phyloP scores from a whole-genome alignment of 1,139 yeast species.

The Zhuliangozyma blackwelliae region DNA sequence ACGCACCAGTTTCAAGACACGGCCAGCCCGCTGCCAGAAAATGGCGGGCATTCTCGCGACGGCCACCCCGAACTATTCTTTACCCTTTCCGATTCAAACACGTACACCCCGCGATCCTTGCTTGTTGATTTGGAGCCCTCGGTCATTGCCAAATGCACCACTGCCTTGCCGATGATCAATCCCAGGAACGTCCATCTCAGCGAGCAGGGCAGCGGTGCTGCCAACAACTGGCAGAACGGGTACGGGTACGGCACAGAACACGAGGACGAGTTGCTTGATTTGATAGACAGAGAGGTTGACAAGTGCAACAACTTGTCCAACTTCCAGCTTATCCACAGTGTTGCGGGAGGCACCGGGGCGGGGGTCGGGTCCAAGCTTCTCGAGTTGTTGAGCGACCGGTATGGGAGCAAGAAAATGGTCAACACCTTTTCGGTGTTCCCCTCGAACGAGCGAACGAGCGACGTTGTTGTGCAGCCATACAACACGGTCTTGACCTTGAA shows the following conservation, averaged over 20 bases:
- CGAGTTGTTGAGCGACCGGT: conserved; percentile 76
- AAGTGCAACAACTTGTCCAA: conserved; percentile 88
- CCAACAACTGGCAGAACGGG: conserved; percentile 94
- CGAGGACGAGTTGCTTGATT: conserved; percentile 69
- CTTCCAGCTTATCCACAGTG: conserved; percentile 87
- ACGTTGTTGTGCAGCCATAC: conserved; percentile 96
- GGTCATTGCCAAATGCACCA: conserved; percentile 64
- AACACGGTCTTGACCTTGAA: conserved; percentile 79
- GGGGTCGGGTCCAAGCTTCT: conserved; percentile 85
- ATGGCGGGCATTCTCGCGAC: conserved; percentile 27
- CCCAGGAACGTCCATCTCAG: conserved; percentile 80
- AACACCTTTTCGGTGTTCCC: conserved; percentile 90
- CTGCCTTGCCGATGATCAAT: conserved; percentile 67
- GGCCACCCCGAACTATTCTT: conserved; percentile 86
- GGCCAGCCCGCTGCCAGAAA: conserved; percentile 2
- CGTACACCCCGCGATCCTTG: conserved; percentile 84
- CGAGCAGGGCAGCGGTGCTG: conserved; percentile 85
- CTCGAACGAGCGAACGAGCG: conserved; percentile 69
- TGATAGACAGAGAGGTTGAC: conserved; percentile 88
- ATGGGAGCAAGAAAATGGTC: conserved; percentile 70
- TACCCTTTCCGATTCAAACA: conserved; percentile 64
- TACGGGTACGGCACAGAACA: conserved; percentile 69
- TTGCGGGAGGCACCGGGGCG: conserved; percentile 99
- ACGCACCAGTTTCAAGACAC: conserved; percentile 5
- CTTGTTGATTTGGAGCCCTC: conserved; percentile 89